Evolutionary conservation across 2,329 filamentous ascomycete genomes (phyloP), one percentile per base, ranked within the genome.

Genomic region (Diaporthe australafricana): DNA sequence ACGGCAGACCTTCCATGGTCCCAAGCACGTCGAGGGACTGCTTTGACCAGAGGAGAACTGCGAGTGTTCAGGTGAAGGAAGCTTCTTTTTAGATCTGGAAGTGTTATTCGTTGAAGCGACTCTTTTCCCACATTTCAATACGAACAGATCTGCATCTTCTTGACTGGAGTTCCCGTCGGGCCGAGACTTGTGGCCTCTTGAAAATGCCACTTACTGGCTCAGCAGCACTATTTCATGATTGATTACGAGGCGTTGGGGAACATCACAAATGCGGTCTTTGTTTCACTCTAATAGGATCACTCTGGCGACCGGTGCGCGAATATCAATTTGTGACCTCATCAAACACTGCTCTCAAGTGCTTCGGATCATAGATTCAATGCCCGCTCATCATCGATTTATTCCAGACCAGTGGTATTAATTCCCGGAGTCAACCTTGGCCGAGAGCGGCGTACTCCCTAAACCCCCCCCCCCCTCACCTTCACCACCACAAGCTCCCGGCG

Each of bases 21-120:
- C 52, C 42, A n/a, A 66, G 63, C 40, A 25, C 52, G 48, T 53
- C 52, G 3, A 53, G 40, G 65, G 69, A 56, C 42, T 32, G 45
- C 65, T 42, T 48, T 70, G 65, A 50, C 62, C 67, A 55, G 52
- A 50, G 69, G 48, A 71, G 62, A 45, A 52, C 42, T 68, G 57
- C 62, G 55, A 32, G 70, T 45, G 52, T 53, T 63, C 50, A 38
- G 53, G 53, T 57, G 72, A 42, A 66, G 55, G 70, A 50, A 48
- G 47, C 57, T 70, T 72, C 27, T 70, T 73, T 56, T 67, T 68
- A 73, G 72, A 73, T 73, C 57, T 73, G 72, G 72, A 72, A 52
- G 72, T 67, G 65, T 67, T 70, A 66, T 71, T 71, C 45, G 65
- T 73, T 72, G 72, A 73, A 73, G 72, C 72, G 72, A 73, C 56